Conservation (phyloP, 2,329 filamentous ascomycete genomes). For the Beauveria rudraprayagi region DNA sequence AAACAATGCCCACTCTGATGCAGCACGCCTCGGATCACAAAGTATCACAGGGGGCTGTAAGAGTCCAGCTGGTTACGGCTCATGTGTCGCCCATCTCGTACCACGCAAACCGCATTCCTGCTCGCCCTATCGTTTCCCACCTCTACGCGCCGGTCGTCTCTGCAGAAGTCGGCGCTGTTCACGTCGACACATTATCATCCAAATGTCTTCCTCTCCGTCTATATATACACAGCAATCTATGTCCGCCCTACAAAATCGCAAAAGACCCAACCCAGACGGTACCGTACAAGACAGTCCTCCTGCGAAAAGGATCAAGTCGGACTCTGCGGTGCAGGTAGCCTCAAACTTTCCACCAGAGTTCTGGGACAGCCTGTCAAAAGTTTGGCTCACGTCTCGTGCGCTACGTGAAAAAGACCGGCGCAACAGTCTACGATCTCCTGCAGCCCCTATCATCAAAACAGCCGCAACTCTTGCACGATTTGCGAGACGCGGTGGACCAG, state of each 20-base stretch:
- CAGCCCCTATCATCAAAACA: neutral
- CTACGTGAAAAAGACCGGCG: constrained; percentile 21
- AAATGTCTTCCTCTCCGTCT: neutral
- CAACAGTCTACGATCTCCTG: constrained; percentile 11
- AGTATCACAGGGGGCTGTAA: neutral
- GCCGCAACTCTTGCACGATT: neutral
- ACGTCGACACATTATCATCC: neutral
- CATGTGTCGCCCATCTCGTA: neutral
- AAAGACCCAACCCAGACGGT: neutral
- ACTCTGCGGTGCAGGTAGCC: neutral
- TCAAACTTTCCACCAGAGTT: constrained; percentile 19
- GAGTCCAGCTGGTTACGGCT: neutral
- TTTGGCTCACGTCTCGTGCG: constrained; percentile 19
- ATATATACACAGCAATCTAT: neutral
- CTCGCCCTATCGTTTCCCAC: constrained; percentile 1
- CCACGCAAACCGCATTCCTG: neutral
- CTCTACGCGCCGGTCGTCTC: neutral
- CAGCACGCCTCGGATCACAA: neutral
- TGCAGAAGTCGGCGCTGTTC: neutral
- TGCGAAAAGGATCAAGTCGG: neutral
- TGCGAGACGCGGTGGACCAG: constrained; percentile 17
- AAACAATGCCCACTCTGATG: constrained; percentile 6
- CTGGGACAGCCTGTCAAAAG: constrained; percentile 20
- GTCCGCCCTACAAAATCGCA: neutral
- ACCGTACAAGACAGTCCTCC: neutral